Conservation (phyloP, 2,329 filamentous ascomycete species). For the Ophiostoma piceae region DNA sequence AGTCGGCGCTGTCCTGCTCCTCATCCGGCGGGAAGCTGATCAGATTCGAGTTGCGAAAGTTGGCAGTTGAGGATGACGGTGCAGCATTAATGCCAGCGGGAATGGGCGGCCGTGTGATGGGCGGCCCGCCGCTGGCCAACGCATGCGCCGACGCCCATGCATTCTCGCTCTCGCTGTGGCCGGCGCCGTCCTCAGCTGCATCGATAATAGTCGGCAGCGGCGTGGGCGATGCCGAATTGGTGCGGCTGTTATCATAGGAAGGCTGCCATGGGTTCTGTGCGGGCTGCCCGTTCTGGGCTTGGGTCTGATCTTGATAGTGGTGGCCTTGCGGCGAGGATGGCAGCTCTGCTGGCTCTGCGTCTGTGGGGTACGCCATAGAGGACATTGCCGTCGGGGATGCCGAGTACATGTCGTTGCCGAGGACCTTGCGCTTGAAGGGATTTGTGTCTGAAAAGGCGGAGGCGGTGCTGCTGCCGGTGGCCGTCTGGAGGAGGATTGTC, state of each 20-base stretch:
- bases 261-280: conserved; percentile 44
- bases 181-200: conserved; percentile 32
- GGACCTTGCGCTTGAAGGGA: conserved; percentile 49
- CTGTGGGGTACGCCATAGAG: not conserved
- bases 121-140: not conserved
- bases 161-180: conserved; percentile 27
- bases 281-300: conserved; percentile 36
- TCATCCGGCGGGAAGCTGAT: conserved; percentile 35
- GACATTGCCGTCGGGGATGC: conserved; percentile 14
- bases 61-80: not conserved
- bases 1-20: conserved; percentile 39
- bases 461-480: conserved; percentile 21
- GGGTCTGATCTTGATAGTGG: conserved; percentile 21
- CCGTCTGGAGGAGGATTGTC: conserved; percentile 33
- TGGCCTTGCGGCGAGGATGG: conserved; percentile 18
- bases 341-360: conserved; percentile 25
- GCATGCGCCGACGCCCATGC: conserved; percentile 35
- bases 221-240: conserved; percentile 29
- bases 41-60: conserved; percentile 26
- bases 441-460: conserved; percentile 41
- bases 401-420: conserved; percentile 25
- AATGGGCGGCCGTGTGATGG: not conserved
- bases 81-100: not conserved
- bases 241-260: conserved; percentile 32
- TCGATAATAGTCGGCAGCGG: conserved; percentile 26